Percentiles rank a stretch among this genome's conserved stretches.
phyloP scores from a whole-genome alignment of 1,139 yeast species.

The Suhomyces bokatorum region DNA sequence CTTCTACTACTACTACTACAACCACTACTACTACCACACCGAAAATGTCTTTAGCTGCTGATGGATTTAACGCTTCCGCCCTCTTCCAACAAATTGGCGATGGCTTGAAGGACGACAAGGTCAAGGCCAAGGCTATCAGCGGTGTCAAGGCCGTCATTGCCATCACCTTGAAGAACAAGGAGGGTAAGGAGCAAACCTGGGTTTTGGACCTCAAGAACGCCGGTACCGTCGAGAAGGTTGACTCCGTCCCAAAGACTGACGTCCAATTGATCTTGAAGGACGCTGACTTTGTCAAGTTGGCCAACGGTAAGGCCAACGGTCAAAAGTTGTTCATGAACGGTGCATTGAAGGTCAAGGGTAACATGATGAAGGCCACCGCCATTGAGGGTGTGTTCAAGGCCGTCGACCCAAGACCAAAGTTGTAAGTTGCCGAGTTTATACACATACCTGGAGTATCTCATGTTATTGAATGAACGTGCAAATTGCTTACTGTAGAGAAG shows the following conservation, averaged over 20 bases:
- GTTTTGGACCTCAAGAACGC: slow-evolving; percentile 66
- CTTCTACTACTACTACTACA: background rate
- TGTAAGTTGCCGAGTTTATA: slow-evolving; percentile 44
- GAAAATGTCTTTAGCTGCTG: slow-evolving; percentile 45
- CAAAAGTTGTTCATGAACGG: slow-evolving; percentile 85
- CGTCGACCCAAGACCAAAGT: slow-evolving; percentile 57
- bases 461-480: slow-evolving; percentile 5
- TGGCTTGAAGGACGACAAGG: slow-evolving; percentile 41
- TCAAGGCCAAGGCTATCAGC: slow-evolving; percentile 44
- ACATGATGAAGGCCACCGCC: slow-evolving; percentile 85
- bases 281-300: slow-evolving; percentile 65
- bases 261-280: slow-evolving; percentile 67
- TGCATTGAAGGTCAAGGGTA: slow-evolving; percentile 82
- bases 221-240: slow-evolving; percentile 55
- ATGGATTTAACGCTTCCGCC: slow-evolving; percentile 51
- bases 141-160: slow-evolving; percentile 65
- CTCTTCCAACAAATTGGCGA: slow-evolving; percentile 44
- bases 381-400: slow-evolving; percentile 72
- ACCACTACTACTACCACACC: slow-evolving; percentile 1
- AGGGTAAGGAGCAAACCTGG: slow-evolving; percentile 68
- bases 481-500: background rate
- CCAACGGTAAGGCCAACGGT: slow-evolving; percentile 77
- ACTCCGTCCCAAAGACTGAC: slow-evolving; percentile 55
- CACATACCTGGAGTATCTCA: slow-evolving; percentile 10
- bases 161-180: slow-evolving; percentile 69